Evolutionary conservation across 2,329 filamentous ascomycete genomes (phyloP), one percentile per base, ranked within the genome.

Genomic region (Penicillium aurantiogriseum): DNA sequence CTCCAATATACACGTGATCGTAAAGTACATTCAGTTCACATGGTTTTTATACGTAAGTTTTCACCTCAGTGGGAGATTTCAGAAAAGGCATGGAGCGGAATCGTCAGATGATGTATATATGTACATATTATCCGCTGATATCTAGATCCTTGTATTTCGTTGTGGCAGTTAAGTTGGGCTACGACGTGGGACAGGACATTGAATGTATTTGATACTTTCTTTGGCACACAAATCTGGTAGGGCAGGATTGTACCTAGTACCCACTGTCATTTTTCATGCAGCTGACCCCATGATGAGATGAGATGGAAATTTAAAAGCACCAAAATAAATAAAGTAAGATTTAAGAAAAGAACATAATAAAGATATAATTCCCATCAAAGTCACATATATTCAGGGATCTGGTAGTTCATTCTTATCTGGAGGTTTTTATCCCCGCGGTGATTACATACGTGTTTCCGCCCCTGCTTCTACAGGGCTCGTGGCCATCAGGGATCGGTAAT

Each of bases 101-200:
- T 25, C 5, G 35, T 43, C 43, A 53, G 13, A 56, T 56, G 36
- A 53, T 54, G 3, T 17, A 19, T 5, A 7, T 21, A 25, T 54
- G 2, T 17, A 19, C 8, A 7, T 21, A 25, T 8, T 36, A 19
- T 46, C 42, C 21, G 35, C 35, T 56, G 35, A 15, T 7, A 31
- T 31, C 17, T 19, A 23, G 17, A 36, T 25, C 59, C 79, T 74
- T 3, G 71, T 76, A 36, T 52, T 15, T 15, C 6, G 23, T 9
- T 11, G 31, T 48, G 39, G 38, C 19, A 23, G 44, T 35, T 23
- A 19, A 33, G 21, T 51, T 44, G 46, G 8, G 67, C 63, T 0
- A 80, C 64, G 58, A 79, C 76, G 38, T 44, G 49, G 54, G 47
- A 59, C 46, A 52, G 15, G 46, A 15, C 44, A 48, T 27, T 8